Evolutionary conservation across 1,139 yeast genomes (phyloP).

Genomic region (Protomyces lactucae-debilis): DNA sequence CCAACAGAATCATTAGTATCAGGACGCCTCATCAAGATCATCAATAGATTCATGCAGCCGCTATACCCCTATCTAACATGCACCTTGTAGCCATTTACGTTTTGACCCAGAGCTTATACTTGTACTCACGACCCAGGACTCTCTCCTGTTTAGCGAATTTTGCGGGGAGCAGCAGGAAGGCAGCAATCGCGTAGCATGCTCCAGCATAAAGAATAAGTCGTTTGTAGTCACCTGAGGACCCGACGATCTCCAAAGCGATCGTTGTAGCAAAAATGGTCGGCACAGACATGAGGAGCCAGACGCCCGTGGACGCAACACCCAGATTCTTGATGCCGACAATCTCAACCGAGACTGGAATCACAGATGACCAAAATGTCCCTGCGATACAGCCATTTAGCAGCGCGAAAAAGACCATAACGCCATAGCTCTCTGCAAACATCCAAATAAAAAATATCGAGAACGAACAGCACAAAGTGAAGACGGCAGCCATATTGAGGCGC

Average conservation of each 20-base stretch:
- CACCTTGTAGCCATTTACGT: background rate
- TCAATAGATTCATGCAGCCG: too few relatives aligned
- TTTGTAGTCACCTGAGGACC: slow-evolving; percentile 1
- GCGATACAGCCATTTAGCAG: slow-evolving; percentile 48
- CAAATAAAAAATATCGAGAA: slow-evolving; percentile 50
- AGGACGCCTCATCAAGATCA: too few relatives aligned
- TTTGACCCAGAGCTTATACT: background rate
- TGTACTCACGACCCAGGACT: background rate
- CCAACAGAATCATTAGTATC: too few relatives aligned
- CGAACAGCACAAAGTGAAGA: slow-evolving; percentile 38
- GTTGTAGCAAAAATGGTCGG: slow-evolving; percentile 46
- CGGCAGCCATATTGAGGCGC: slow-evolving; percentile 49
- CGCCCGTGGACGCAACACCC: slow-evolving; percentile 58
- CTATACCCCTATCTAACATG: too few relatives aligned
- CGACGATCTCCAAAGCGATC: slow-evolving; percentile 33
- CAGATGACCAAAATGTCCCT: slow-evolving; percentile 47
- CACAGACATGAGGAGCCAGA: slow-evolving; percentile 49
- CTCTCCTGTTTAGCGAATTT: slow-evolving; percentile 1
- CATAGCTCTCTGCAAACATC: slow-evolving; percentile 55
- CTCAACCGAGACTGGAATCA: slow-evolving; percentile 46
- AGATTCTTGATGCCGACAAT: slow-evolving; percentile 47
- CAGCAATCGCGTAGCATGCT: slow-evolving; percentile 3
- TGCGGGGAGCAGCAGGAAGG: slow-evolving; percentile 4
- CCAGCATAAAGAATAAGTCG: slow-evolving; percentile 24
- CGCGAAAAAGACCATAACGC: slow-evolving; percentile 49